phyloP scores from a whole-genome alignment of 305 asterid species.

The Fraxinus floribunda region DNA sequence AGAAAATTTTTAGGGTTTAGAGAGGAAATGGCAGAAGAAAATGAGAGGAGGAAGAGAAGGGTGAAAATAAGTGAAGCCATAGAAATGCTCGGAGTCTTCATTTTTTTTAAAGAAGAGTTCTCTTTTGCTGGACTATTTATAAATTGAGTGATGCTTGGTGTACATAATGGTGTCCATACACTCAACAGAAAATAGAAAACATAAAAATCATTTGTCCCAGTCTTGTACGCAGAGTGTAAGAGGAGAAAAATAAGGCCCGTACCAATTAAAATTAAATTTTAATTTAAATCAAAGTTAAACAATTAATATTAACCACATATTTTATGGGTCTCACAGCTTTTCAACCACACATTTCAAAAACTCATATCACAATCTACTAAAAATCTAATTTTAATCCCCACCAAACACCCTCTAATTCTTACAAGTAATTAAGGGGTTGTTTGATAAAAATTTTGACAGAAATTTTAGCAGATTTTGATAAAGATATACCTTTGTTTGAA shows the following conservation, averaged over 20 bases:
- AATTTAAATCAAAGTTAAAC: no score
- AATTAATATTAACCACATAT: no score
- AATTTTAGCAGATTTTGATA: no score
- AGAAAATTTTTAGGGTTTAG: slow-evolving; percentile 22
- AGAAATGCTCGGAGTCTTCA: background rate
- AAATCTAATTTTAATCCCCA: no score
- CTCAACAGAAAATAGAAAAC: background rate
- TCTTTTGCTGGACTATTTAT: slow-evolving; percentile 15
- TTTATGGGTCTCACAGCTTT: no score
- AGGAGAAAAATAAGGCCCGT: background rate
- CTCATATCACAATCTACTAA: no score
- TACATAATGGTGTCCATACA: no score
- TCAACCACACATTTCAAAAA: no score
- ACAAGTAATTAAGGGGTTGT: background rate
- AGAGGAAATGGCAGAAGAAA: slow-evolving; percentile 10
- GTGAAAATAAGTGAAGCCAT: background rate
- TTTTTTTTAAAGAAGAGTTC: background rate
- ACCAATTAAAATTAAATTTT: no score
- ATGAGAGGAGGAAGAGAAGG: slow-evolving; percentile 6
- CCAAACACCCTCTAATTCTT: no score
- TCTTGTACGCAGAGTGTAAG: background rate
- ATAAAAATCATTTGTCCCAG: background rate
- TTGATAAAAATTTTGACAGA: no score
- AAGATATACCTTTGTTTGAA: no score
- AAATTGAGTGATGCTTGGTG: background rate